phyloP scores from a whole-genome alignment of 257 asterid species.

The Solanum virginianum region DNA sequence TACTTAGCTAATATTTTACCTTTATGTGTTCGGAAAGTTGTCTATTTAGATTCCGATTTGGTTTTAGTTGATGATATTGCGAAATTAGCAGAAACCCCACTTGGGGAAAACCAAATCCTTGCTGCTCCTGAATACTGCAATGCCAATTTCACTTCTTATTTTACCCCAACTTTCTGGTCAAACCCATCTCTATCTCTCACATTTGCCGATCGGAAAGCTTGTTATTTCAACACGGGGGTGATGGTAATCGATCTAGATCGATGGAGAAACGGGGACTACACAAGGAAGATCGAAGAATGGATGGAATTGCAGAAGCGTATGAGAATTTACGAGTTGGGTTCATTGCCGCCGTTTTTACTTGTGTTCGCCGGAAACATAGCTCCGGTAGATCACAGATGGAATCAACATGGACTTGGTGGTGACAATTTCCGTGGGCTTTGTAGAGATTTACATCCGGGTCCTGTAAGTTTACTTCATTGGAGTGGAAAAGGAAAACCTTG shows the following conservation, averaged over 20 bases:
- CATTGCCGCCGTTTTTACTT: slow-evolving; percentile 76
- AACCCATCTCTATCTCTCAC: slow-evolving; percentile 71
- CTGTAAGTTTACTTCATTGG: slow-evolving; percentile 87
- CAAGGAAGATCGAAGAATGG: slow-evolving; percentile 76
- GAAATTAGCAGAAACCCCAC: slow-evolving; percentile 42
- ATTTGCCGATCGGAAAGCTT: slow-evolving; percentile 53
- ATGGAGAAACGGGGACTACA: slow-evolving; percentile 75
- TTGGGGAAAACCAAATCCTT: slow-evolving; percentile 35
- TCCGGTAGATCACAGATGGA: slow-evolving; percentile 82
- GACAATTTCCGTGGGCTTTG: slow-evolving; percentile 87
- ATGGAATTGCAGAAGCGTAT: slow-evolving; percentile 87
- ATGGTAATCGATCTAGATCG: slow-evolving; percentile 80
- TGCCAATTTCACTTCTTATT: slow-evolving; percentile 82
- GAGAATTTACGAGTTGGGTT: slow-evolving; percentile 77
- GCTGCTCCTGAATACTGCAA: slow-evolving; percentile 96
- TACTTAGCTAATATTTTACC: slow-evolving; percentile 75
- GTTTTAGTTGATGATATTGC: slow-evolving; percentile 82
- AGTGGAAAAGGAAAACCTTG: slow-evolving; percentile 98
- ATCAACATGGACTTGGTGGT: slow-evolving; percentile 90
- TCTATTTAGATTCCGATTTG: slow-evolving; percentile 79
- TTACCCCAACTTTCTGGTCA: slow-evolving; percentile 87
- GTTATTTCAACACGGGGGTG: slow-evolving; percentile 93
- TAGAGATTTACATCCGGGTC: slow-evolving; percentile 86
- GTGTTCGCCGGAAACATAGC: slow-evolving; percentile 85
- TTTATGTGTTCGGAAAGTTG: slow-evolving; percentile 53